Base-by-base conservation (phyloP, 2,329 filamentous ascomycete genomes). In the Thielaviopsis punctulata region DNA sequence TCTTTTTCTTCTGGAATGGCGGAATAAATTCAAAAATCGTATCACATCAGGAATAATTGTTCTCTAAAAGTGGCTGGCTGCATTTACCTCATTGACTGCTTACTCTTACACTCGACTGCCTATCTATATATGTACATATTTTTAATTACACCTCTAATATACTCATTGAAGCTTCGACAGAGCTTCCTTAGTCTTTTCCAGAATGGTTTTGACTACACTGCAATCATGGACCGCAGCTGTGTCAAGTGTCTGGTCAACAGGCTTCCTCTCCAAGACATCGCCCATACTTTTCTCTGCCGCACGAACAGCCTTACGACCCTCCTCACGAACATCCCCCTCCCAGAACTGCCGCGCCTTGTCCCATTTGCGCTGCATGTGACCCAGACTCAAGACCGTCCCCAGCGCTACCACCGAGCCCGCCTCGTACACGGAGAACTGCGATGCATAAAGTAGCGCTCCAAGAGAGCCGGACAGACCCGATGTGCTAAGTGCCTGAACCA, bases 401-500 rank as follows among this genome's bases (percentile, higher is more conserved):
- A 82, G 63, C 3, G 78, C 77, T 7, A 75, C 76, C 2, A 82
- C 71, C 1, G 77, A 75, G 22, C 78, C 76, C 8, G 77, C 76
- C 60, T 82, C 79, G 60, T 80, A 82, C 0, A 76, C 69, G 1
- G 75, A 71, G 19, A 73, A 66, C 0, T 70, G 72, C 1, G 75
- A 77, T 7, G 78, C 58, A 59, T 82, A 82, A 1, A 76, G 67
- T 9, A 82, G 67, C 0, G 65, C 73, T 0, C 73, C 74, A 1
- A 82, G 67, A 0, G 71, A 70, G 0, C 68, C 68, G 1, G 76
- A 75, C 2, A 84, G 67, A 4, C 79, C 77, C 0, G 85, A 84
- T 0, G 86, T 86, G 50, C 80, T 82, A 0, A 86, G 67, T 0
- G 85, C 84, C 60, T 88, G 80, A 4, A 93, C 63, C 4, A 95